These are phyloP conservation scores for Mycothermus thermophilus DNA, from an alignment of 495 filamentous ascomycete species.

Conservation along the genomic window DNA sequence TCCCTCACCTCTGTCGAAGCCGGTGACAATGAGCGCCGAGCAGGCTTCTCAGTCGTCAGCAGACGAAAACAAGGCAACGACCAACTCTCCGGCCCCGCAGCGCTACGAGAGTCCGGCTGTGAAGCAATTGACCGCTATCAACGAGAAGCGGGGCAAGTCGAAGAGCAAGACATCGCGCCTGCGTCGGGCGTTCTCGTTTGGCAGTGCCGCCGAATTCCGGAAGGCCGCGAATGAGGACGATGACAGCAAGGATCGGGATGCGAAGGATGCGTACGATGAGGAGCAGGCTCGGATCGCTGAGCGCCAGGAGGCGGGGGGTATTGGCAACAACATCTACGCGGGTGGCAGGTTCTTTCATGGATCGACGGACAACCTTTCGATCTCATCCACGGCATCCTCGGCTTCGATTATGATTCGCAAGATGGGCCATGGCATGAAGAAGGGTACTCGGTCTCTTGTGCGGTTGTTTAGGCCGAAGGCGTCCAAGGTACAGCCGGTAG, in stretches of 20 bases:
- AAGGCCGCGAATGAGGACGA: conserved; percentile 49
- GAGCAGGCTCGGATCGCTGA: conserved; percentile 84
- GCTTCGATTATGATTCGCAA: conserved; percentile 99
- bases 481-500: conserved; percentile 57
- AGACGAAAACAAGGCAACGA: conserved; percentile 25
- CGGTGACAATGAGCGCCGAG: conserved; percentile 55
- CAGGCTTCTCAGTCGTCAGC: no score
- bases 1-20: conserved; percentile 82
- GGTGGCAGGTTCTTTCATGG: conserved; percentile 78
- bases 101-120: conserved; percentile 54
- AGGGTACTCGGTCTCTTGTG: conserved; percentile 74
- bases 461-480: conserved; percentile 94
- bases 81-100: conserved; percentile 15
- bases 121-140: conserved; percentile 65
- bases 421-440: conserved; percentile 98
- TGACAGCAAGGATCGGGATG: conserved; percentile 54
- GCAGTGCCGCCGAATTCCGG: conserved; percentile 83
- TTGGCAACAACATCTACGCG: conserved; percentile 87
- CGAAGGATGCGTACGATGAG: conserved; percentile 48
- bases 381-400: conserved; percentile 94
- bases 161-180: conserved; percentile 82
- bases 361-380: conserved; percentile 92
- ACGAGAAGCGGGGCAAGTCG: conserved; percentile 50
- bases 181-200: conserved; percentile 90
- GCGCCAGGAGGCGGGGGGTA: conserved; percentile 78